Evolutionary conservation across 345 rosid species (phyloP).

Genomic region (Eucalyptus globulus): DNA sequence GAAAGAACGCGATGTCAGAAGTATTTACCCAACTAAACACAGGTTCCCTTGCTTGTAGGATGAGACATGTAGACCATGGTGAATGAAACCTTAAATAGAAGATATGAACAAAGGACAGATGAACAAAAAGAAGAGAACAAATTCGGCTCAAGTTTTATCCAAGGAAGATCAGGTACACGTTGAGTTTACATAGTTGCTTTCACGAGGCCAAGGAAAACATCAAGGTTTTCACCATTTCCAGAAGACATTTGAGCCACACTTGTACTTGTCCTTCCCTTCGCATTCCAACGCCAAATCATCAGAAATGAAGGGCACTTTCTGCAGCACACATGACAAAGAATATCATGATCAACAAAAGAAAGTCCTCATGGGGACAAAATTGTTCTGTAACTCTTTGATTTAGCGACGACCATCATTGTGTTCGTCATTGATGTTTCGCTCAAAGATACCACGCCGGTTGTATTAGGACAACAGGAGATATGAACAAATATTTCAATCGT

Average conservation of each 20-base stretch:
- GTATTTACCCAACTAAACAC: neutral
- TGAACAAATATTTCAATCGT: neutral
- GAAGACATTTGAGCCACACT: constrained; percentile 98
- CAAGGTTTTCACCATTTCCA: constrained; percentile 77
- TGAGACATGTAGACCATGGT: neutral
- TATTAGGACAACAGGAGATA: neutral
- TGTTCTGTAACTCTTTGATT: neutral
- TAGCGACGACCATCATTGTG: neutral
- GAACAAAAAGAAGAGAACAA: neutral
- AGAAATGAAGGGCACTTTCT: constrained; percentile 86
- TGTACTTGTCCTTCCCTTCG: constrained; percentile 91
- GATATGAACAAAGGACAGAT: neutral
- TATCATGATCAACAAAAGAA: neutral
- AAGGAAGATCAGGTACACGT: constrained; percentile 19
- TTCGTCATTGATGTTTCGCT: neutral
- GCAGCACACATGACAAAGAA: constrained; percentile 10
- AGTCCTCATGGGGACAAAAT: neutral
- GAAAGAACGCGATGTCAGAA: neutral
- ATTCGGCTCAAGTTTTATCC: neutral
- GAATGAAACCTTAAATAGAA: neutral
- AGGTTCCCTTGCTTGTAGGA: neutral
- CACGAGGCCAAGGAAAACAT: neutral
- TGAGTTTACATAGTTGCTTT: neutral
- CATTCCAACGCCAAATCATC: constrained; percentile 88
- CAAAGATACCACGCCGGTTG: neutral